Conservation (phyloP, 805 yeast species). For the Zygosaccharomyces siamensis region DNA sequence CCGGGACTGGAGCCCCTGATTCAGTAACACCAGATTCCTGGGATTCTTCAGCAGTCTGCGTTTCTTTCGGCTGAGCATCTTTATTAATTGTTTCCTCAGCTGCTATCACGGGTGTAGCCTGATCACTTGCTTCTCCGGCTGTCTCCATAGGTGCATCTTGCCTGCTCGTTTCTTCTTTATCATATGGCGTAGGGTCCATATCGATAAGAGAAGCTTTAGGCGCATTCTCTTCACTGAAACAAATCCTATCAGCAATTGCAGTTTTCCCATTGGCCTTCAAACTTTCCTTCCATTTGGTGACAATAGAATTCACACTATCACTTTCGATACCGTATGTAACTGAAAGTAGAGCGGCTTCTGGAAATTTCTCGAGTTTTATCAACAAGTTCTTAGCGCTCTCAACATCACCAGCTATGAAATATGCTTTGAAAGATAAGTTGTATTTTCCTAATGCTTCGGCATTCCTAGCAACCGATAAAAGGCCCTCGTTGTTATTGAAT, state of each 20-base stretch:
- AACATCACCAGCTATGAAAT: slow-evolving; percentile 79
- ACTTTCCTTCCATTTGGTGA: slow-evolving; percentile 63
- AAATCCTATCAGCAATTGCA: slow-evolving; percentile 58
- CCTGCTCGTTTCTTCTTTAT: slow-evolving; percentile 12
- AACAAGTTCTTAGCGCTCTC: slow-evolving; percentile 60
- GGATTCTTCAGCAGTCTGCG: slow-evolving; percentile 15
- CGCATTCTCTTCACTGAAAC: slow-evolving; percentile 33
- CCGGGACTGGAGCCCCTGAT: slow-evolving; percentile 16
- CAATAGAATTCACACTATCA: slow-evolving; percentile 43
- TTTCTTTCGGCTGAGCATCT: slow-evolving; percentile 12
- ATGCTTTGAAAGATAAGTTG: slow-evolving; percentile 86
- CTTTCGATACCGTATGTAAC: slow-evolving; percentile 56
- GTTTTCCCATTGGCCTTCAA: slow-evolving; percentile 49
- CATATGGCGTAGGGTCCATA: slow-evolving; percentile 33
- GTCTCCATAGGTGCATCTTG: slow-evolving; percentile 11
- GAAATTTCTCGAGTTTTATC: slow-evolving; percentile 57
- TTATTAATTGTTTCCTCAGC: slow-evolving; percentile 6
- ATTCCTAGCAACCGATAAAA: slow-evolving; percentile 56
- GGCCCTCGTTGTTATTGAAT: slow-evolving; percentile 59
- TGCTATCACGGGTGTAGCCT: no score
- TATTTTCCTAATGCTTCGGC: slow-evolving; percentile 75
- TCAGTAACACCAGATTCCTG: neutral
- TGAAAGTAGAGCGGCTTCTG: slow-evolving; percentile 84
- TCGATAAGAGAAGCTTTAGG: slow-evolving; percentile 37
- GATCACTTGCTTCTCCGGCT: slow-evolving; percentile 11